These are phyloP conservation scores for Mortierella antarctica DNA, from an alignment of 192 early-diverging fungal genomes.

Conservation along the genomic window DNA sequence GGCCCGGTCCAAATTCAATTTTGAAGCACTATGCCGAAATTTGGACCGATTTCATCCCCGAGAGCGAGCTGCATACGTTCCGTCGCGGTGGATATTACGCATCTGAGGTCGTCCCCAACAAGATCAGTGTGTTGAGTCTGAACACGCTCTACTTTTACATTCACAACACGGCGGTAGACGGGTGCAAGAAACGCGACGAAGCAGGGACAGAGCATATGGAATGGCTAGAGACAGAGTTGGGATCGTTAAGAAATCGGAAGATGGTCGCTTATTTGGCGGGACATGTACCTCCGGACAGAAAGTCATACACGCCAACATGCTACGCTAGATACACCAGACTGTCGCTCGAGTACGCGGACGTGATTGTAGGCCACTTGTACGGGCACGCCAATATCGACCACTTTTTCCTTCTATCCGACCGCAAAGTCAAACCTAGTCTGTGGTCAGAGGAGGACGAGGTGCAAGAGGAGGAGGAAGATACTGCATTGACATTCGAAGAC, in stretches of 20 bases:
- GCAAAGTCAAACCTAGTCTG: neutral
- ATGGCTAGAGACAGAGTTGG: constrained; percentile 62
- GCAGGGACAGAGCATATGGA: constrained; percentile 64
- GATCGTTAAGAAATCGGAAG: constrained; percentile 36
- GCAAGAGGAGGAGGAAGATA: neutral
- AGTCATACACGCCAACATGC: constrained; percentile 63
- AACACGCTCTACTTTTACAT: constrained; percentile 68
- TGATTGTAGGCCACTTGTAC: constrained; percentile 63
- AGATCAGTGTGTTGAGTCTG: constrained; percentile 64
- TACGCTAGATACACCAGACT: constrained; percentile 60
- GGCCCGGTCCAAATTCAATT: constrained; percentile 55
- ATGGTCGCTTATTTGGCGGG: constrained; percentile 60
- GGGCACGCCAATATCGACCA: constrained; percentile 70
- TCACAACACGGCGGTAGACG: constrained; percentile 64
- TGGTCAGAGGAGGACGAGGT: neutral
- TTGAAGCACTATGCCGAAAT: constrained; percentile 55
- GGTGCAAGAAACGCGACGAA: constrained; percentile 58
- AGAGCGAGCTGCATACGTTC: constrained; percentile 59
- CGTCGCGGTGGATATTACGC: constrained; percentile 69
- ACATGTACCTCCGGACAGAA: constrained; percentile 61
- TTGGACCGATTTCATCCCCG: constrained; percentile 67
- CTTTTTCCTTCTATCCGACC: constrained; percentile 60
- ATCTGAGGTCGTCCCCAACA: constrained; percentile 49
- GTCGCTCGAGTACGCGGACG: constrained; percentile 54
- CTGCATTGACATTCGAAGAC: constrained; percentile 31